A percentile compares a stretch with the other conserved stretches of the same genome.
phyloP scores from a whole-genome alignment of 306 rosid genomes.

The Fragaria vesca region DNA sequence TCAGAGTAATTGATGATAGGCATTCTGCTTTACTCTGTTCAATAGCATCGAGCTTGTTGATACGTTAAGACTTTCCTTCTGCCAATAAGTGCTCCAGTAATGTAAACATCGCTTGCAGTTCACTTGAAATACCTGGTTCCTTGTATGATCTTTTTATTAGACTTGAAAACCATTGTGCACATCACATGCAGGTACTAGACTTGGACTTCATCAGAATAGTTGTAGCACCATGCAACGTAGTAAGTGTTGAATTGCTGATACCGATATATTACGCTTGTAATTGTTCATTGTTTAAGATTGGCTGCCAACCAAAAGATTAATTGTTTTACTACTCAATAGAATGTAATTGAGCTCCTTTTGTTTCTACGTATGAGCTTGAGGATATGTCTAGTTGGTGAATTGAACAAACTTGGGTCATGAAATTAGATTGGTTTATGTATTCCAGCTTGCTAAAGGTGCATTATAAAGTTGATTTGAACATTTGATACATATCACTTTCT shows the following conservation, averaged over 20 bases:
- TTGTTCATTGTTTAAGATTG: background rate
- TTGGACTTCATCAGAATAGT: conserved; percentile 10
- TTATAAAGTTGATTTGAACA: too few species aligned
- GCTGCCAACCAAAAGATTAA: background rate
- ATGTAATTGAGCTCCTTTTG: background rate
- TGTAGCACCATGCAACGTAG: background rate
- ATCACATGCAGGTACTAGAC: conserved; percentile 23
- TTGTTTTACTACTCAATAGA: background rate
- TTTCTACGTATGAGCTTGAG: too few species aligned
- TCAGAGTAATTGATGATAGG: background rate
- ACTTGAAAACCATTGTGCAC: background rate
- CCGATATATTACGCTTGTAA: background rate
- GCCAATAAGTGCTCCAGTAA: background rate
- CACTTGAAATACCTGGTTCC: background rate
- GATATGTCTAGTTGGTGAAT: too few species aligned
- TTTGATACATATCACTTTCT: too few species aligned
- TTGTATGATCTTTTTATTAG: conserved; percentile 9
- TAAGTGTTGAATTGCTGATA: background rate
- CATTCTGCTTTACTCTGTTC: background rate
- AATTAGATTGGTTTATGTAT: too few species aligned
- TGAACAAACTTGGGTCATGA: too few species aligned
- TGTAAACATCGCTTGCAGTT: background rate
- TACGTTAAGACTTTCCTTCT: background rate
- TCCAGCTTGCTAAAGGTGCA: too few species aligned
- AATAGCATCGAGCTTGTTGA: background rate